Base-by-base conservation (phyloP, 768 basidiomycete species). In the Stropharia rugosoannulata region DNA sequence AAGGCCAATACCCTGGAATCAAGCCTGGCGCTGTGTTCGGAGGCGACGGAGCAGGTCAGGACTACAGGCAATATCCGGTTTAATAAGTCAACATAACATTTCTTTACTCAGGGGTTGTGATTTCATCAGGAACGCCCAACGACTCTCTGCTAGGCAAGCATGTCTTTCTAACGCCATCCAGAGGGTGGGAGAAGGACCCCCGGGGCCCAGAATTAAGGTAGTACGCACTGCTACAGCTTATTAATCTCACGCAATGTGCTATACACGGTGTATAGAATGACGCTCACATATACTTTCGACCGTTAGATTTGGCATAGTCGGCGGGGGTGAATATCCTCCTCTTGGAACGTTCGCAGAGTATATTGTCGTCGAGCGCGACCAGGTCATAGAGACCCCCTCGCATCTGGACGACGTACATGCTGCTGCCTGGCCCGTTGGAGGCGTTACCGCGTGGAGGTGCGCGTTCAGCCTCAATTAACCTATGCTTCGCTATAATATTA, bases 391-490 rank as follows among this genome's bases (percentile, higher is more conserved):
- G 2, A 81, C 85, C 3, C 92, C 90, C 0, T 69, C 77, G 4
- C 86, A 93, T 67, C 78, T 92, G 53, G 77, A 79, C 59, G 83
- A 89, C 65, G 72, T 84, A 40, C 81, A 92, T 50, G 77, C 81
- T 15, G 85, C 90, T 0, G 89, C 90, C 4, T 90, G 89, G 83
- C 91, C 93, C 0, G 63, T 90, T 2, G 90, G 77, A 0, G 90
- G 85, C 2, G 67, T 93, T 16, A 95, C 93, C 13, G 89, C 93
- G 2, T 95, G 90, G 87, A 84, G 92, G 92, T 92, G 10, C 41
- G 75, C 67, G 8, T 15, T 29, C 36, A 15, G 36, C 32, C 41
- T 15, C 13, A 46, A 46, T 15, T 27, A 27, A 27, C 4, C 15
- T 15, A 9, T 15, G 27, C 22, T 2, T 29, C 36, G 35, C 53